Evolutionary conservation across 148 eudicot genomes (phyloP).

Genomic region (Rheum nobile): DNA sequence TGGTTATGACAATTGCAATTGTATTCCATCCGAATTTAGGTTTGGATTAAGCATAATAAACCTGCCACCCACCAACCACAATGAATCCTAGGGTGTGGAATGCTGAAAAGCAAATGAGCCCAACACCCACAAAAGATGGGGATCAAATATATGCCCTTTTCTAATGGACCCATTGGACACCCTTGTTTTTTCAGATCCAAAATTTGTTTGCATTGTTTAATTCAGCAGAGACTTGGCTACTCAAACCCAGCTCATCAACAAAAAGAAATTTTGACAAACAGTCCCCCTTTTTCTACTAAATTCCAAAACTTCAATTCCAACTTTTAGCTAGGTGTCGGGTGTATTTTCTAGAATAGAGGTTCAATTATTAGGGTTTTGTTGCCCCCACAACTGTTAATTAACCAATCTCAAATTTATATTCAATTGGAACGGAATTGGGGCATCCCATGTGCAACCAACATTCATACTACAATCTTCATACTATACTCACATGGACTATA

Average conservation of each 20-base stretch:
- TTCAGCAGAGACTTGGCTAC: neutral
- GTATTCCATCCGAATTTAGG: neutral
- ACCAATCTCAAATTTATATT: neutral
- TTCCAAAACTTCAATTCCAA: neutral
- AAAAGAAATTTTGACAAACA: neutral
- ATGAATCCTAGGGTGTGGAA: neutral
- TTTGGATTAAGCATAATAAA: neutral
- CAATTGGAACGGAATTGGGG: neutral
- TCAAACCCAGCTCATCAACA: slow-evolving; percentile 1
- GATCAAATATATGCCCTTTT: neutral
- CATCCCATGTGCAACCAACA: slow-evolving; percentile 4
- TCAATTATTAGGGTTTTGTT: slow-evolving; percentile 7
- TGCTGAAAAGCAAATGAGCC: neutral
- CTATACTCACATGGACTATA: neutral
- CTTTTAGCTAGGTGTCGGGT: slow-evolving; percentile 1
- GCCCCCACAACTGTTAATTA: neutral
- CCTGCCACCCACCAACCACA: slow-evolving; percentile 2
- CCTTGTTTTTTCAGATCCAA: neutral
- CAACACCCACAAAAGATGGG: slow-evolving; percentile 1
- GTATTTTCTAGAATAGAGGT: neutral
- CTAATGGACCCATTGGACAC: slow-evolving; percentile 5
- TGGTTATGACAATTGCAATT: neutral
- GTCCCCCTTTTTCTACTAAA: neutral
- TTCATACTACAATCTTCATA: neutral
- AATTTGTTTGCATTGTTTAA: slow-evolving; percentile 4